A percentile compares a stretch with the other conserved stretches of the same genome.
phyloP scores from a whole-genome alignment of 768 basidiomycete species.

The Tremella mesenterica region DNA sequence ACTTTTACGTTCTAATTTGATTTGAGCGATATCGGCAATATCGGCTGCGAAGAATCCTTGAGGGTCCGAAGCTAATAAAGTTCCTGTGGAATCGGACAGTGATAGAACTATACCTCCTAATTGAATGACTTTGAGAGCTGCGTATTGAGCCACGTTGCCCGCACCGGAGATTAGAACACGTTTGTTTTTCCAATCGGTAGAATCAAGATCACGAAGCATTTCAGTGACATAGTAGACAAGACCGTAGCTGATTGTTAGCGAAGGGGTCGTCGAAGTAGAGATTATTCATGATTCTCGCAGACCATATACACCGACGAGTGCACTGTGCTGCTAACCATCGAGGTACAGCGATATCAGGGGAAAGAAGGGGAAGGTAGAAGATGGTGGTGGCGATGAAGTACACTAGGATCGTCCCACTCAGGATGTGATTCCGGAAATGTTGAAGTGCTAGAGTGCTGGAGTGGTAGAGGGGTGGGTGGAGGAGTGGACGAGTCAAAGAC shows the following conservation, averaged over 20 bases:
- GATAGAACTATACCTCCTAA: slow-evolving; percentile 64
- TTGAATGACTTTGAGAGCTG: slow-evolving; percentile 67
- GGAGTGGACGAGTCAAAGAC: not conserved
- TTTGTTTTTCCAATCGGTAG: slow-evolving; percentile 51
- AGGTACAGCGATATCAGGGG: too few species aligned
- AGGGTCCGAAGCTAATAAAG: slow-evolving; percentile 52
- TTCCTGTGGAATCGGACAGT: slow-evolving; percentile 66
- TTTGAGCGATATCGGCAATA: slow-evolving; percentile 46
- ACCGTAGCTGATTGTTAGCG: slow-evolving; percentile 58
- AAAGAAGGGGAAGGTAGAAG: too few species aligned
- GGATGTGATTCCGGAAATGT: too few species aligned
- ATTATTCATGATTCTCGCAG: too few species aligned
- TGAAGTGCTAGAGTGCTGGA: too few species aligned
- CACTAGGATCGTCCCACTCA: too few species aligned
- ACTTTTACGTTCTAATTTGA: slow-evolving; percentile 42
- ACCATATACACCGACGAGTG: too few species aligned
- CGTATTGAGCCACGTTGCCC: slow-evolving; percentile 67
- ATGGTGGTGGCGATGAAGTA: too few species aligned
- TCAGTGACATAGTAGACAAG: slow-evolving; percentile 68
- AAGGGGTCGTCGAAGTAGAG: too few species aligned
- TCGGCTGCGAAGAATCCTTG: slow-evolving; percentile 56
- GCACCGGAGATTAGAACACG: slow-evolving; percentile 51
- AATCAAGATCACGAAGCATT: slow-evolving; percentile 57
- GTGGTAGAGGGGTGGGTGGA: too few species aligned
- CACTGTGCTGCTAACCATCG: too few species aligned